Evolutionary conservation across 345 rosid genomes (phyloP).

Genomic region (Eucalyptus marginata): DNA sequence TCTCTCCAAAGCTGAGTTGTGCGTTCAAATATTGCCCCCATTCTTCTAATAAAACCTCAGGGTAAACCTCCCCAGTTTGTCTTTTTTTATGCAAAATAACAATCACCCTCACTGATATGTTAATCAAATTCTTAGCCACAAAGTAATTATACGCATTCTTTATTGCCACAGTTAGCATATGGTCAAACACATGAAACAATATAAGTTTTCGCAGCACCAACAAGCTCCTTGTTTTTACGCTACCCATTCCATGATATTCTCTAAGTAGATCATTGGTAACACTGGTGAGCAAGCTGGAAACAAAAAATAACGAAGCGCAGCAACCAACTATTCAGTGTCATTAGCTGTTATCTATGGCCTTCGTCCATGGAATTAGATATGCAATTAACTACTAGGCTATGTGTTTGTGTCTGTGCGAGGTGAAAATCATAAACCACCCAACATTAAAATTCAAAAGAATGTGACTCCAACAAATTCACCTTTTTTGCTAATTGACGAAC

Average conservation of each 20-base stretch:
- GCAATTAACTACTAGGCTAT: background rate
- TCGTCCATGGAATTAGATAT: background rate
- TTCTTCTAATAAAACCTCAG: background rate
- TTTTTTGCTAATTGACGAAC: conserved; percentile 28
- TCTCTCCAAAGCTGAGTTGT: background rate
- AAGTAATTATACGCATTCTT: background rate
- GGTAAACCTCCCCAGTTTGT: background rate
- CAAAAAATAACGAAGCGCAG: background rate
- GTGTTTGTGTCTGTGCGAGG: background rate
- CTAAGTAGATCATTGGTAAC: background rate
- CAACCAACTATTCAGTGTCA: background rate
- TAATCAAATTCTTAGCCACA: background rate
- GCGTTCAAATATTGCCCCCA: background rate
- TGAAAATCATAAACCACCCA: background rate
- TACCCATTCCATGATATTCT: background rate
- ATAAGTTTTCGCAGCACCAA: background rate
- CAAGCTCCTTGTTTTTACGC: background rate
- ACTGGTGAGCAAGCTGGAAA: background rate
- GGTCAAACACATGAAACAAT: background rate
- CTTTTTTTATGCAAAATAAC: background rate
- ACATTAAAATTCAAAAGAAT: background rate
- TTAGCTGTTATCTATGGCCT: background rate
- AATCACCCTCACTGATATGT: background rate
- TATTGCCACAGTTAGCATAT: background rate
- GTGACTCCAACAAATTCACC: conserved; percentile 24